Evolutionary conservation across 2,329 filamentous ascomycete species (phyloP).

Genomic region (Clonostachys rosea): DNA sequence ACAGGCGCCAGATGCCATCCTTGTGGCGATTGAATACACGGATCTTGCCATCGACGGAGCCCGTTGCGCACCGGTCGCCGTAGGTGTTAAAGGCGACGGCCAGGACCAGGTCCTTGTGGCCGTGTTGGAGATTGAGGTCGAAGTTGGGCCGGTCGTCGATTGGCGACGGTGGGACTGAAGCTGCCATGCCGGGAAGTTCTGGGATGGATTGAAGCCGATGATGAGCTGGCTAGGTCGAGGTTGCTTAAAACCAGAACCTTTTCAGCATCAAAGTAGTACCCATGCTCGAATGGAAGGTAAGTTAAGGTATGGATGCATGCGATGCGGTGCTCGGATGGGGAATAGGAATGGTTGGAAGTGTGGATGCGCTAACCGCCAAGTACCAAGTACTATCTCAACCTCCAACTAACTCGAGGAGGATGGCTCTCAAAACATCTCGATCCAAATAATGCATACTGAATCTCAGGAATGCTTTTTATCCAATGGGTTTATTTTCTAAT

Average conservation of each 20-base stretch:
- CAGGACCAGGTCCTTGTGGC: slow-evolving; percentile 76
- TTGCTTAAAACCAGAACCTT: no score
- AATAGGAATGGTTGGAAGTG: no score
- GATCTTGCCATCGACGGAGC: slow-evolving; percentile 87
- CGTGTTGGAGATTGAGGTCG: slow-evolving; percentile 63
- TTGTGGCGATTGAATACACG: slow-evolving; percentile 85
- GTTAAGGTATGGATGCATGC: no score
- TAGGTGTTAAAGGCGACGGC: slow-evolving; percentile 89
- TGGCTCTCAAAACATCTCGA: no score
- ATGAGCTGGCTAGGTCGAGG: background rate
- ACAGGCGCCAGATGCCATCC: slow-evolving; percentile 71
- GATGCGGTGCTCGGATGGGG: no score
- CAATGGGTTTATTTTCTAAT: no score
- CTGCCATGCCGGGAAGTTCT: slow-evolving; percentile 10
- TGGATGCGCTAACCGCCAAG: no score
- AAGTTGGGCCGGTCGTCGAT: slow-evolving; percentile 42
- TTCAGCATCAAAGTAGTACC: background rate
- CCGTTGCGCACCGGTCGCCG: slow-evolving; percentile 85
- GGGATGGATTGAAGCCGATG: background rate
- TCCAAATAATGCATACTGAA: no score
- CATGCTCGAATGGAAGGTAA: background rate
- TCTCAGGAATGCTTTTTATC: no score
- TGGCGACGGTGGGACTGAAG: slow-evolving; percentile 24
- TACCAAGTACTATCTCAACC: no score
- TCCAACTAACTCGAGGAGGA: no score